Evolutionary conservation across 192 early-diverging fungal genomes (phyloP).

Genomic region (Coemansia reversa): DNA sequence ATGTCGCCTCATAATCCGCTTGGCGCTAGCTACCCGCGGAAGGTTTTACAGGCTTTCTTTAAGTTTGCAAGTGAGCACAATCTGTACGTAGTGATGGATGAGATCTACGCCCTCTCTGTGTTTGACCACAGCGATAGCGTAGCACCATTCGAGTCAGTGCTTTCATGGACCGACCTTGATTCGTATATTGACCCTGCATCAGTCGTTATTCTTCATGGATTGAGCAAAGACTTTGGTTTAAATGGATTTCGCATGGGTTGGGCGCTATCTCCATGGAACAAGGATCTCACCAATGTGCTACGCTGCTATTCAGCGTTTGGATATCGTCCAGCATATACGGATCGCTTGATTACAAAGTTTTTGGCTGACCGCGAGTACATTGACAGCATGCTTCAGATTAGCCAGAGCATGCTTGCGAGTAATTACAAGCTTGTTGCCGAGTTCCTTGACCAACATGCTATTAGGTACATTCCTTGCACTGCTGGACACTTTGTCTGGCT

Average conservation of each 20-base stretch:
- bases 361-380: constrained; percentile 59
- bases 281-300: constrained; percentile 26
- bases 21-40: constrained; percentile 57
- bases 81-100: constrained; percentile 73
- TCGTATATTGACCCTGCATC: constrained; percentile 61
- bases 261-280: constrained; percentile 64
- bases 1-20: constrained; percentile 76
- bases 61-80: constrained; percentile 62
- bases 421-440: constrained; percentile 49
- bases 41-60: constrained; percentile 57
- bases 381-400: constrained; percentile 60
- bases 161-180: constrained; percentile 59
- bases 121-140: constrained; percentile 48
- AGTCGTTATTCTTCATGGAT: constrained; percentile 71
- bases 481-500: constrained; percentile 76
- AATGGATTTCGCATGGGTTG: constrained; percentile 73
- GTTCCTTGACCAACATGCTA: constrained; percentile 46
- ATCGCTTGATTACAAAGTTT: constrained; percentile 59
- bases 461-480: constrained; percentile 61
- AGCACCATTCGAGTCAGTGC: constrained; percentile 64
- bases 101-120: constrained; percentile 74
- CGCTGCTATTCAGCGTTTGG: constrained; percentile 58
- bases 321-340: constrained; percentile 61
- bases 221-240: constrained; percentile 84
- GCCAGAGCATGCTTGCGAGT: constrained; percentile 58